Evolutionary conservation across 768 basidiomycete species (phyloP).

Genomic region (Russula sp.): DNA sequence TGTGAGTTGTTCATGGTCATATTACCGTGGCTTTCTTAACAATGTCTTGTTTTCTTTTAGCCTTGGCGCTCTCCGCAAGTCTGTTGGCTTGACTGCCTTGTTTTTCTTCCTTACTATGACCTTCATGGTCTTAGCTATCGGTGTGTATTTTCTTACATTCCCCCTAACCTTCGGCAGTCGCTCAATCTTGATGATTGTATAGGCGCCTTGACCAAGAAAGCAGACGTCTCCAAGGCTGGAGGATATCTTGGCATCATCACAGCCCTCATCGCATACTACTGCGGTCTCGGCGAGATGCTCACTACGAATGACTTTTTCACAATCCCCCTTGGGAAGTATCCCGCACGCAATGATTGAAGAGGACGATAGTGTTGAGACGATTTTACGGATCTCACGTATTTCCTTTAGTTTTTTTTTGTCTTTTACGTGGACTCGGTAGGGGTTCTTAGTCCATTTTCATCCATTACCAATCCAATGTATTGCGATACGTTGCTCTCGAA

Average conservation of each 20-base stretch:
- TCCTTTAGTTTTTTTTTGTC: not conserved
- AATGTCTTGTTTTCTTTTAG: slow-evolving; percentile 23
- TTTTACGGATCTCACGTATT: not conserved
- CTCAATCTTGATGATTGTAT: not conserved
- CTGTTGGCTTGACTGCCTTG: slow-evolving; percentile 41
- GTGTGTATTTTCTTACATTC: slow-evolving; percentile 25
- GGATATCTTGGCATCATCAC: slow-evolving; percentile 36
- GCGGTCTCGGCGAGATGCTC: slow-evolving; percentile 37
- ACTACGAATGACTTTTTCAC: slow-evolving; percentile 32
- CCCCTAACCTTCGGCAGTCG: slow-evolving; percentile 1
- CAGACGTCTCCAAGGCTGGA: slow-evolving; percentile 33
- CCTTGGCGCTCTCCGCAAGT: slow-evolving; percentile 43
- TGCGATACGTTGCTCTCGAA: not conserved
- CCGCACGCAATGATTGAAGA: not conserved
- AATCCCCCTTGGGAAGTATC: slow-evolving; percentile 33
- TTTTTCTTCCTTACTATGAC: slow-evolving; percentile 50
- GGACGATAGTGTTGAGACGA: not conserved
- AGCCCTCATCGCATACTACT: slow-evolving; percentile 43
- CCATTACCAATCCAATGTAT: not conserved
- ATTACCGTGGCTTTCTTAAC: not conserved
- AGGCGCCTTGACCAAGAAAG: slow-evolving; percentile 5
- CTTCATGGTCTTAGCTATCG: slow-evolving; percentile 41
- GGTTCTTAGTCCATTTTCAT: not conserved
- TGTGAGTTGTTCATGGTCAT: slow-evolving; percentile 37
- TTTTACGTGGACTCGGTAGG: not conserved